These are phyloP conservation scores for Pythium scleroteichum DNA, from an alignment of 352 stramenopile species.

Conservation along the genomic window DNA sequence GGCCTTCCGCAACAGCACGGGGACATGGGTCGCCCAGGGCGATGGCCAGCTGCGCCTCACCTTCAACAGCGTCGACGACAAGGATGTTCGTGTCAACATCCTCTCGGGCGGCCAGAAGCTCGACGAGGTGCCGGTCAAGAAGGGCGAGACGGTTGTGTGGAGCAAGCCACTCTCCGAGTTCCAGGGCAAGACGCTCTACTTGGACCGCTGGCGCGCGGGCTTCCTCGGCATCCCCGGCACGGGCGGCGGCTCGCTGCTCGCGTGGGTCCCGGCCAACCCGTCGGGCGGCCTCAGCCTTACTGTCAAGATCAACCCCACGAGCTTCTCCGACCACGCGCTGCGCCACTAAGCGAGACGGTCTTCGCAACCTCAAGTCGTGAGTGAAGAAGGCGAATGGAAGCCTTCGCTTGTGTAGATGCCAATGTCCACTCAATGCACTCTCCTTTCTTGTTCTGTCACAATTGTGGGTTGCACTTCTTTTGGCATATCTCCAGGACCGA, in stretches of 20 bases:
- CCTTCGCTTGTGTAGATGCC: too few relatives aligned
- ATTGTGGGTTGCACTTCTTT: too few relatives aligned
- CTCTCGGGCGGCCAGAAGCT: slow-evolving; percentile 47
- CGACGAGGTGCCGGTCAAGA: slow-evolving; percentile 39
- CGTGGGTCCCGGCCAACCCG: slow-evolving; percentile 50
- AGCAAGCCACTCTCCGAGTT: slow-evolving; percentile 34
- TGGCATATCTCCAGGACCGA: too few relatives aligned
- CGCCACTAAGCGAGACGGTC: neutral
- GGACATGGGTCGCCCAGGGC: slow-evolving; percentile 37
- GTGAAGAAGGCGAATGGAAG: too few relatives aligned
- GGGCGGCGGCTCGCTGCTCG: slow-evolving; percentile 53
- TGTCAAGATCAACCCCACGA: slow-evolving; percentile 41
- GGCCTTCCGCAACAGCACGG: slow-evolving; percentile 44
- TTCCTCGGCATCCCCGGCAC: slow-evolving; percentile 55
- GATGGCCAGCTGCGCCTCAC: slow-evolving; percentile 43
- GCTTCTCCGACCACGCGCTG: slow-evolving; percentile 3
- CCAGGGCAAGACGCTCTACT: slow-evolving; percentile 60
- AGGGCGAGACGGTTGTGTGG: slow-evolving; percentile 39
- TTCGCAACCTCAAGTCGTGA: too few relatives aligned
- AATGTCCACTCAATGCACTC: too few relatives aligned
- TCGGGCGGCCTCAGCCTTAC: slow-evolving; percentile 45
- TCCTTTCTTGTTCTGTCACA: too few relatives aligned
- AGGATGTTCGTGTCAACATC: slow-evolving; percentile 53
- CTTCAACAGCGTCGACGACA: slow-evolving; percentile 46
- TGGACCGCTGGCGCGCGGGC: slow-evolving; percentile 66